Evolutionary conservation across 2,329 filamentous ascomycete genomes (phyloP).

Genomic region (Fusarium keratoplasticum): DNA sequence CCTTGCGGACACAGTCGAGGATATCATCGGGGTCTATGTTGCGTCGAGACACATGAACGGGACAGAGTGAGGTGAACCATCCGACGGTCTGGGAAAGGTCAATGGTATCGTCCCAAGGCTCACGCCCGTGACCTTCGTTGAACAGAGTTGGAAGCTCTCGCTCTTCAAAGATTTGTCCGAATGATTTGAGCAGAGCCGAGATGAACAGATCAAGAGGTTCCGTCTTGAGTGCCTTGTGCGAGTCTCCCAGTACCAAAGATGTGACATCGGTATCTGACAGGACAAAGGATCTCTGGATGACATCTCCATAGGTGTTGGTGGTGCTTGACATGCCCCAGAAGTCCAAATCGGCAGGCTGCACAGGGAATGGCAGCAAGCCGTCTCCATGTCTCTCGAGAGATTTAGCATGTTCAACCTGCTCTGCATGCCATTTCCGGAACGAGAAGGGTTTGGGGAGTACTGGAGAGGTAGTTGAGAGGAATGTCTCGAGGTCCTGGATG

Average conservation of each 20-base stretch:
- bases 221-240: conserved; percentile 49
- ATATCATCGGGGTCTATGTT: not conserved
- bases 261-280: not conserved
- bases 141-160: conserved; percentile 52
- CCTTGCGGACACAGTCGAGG: conserved; percentile 12
- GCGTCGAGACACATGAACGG: conserved; percentile 38
- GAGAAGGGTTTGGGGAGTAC: conserved; percentile 40
- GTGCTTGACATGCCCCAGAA: conserved; percentile 35
- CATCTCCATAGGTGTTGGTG: conserved; percentile 22
- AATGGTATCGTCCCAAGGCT: conserved; percentile 47
- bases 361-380: conserved; percentile 6
- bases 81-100: conserved; percentile 56
- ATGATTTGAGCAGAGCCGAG: conserved; percentile 49
- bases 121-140: conserved; percentile 57
- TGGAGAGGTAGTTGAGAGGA: conserved; percentile 43
- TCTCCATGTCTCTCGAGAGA: not conserved
- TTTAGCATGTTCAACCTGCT: conserved; percentile 49
- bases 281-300: conserved; percentile 2
- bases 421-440: conserved; percentile 53
- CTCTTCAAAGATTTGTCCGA: conserved; percentile 49
- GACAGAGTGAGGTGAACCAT: conserved; percentile 59
- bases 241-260: conserved; percentile 32
- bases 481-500: conserved; percentile 56
- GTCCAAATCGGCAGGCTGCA: conserved; percentile 12
- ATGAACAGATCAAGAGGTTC: conserved; percentile 55